Percentiles rank a stretch among this genome's conserved stretches.
Evolutionary conservation across 2,329 filamentous ascomycete genomes (phyloP).

Genomic region (Seiridium cupressi): DNA sequence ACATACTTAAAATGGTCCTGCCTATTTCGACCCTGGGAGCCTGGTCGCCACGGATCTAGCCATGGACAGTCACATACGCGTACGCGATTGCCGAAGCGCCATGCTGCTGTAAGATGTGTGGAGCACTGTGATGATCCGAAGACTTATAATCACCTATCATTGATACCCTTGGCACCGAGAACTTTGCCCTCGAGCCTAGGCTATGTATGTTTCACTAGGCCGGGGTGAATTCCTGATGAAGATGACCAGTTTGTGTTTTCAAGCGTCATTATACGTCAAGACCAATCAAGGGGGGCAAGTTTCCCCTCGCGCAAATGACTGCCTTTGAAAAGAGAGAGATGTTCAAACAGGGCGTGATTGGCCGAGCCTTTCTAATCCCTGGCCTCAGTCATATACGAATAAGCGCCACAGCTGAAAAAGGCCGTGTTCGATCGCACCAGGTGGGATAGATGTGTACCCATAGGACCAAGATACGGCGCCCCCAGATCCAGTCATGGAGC

Average conservation of each 20-base stretch:
- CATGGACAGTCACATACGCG: conserved; percentile 24
- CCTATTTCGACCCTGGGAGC: not conserved
- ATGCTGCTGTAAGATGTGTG: conserved; percentile 13
- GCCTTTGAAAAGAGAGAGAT: conserved; percentile 19
- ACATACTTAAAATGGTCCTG: no score
- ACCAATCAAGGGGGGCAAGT: conserved; percentile 19
- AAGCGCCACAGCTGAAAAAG: conserved; percentile 37
- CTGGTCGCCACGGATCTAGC: conserved; percentile 26
- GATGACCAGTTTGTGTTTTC: conserved; percentile 16
- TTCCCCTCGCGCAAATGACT: conserved; percentile 20
- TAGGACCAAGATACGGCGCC: no score
- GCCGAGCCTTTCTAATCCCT: conserved; percentile 18
- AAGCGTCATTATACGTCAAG: conserved; percentile 21
- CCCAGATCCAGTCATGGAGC: not conserved
- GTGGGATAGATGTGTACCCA: not conserved
- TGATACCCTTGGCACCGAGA: conserved; percentile 18
- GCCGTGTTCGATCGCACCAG: not conserved
- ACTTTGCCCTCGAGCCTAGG: conserved; percentile 16
- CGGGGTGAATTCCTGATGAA: conserved; percentile 17
- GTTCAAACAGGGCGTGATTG: conserved; percentile 26
- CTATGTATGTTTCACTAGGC: conserved; percentile 24
- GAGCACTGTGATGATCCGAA: conserved; percentile 18
- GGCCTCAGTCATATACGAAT: conserved; percentile 23
- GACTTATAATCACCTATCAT: conserved; percentile 19
- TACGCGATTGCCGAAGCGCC: conserved; percentile 25